Evolutionary conservation across 2,329 filamentous ascomycete genomes (phyloP).

Genomic region (Pseudogymnoascus sp.): DNA sequence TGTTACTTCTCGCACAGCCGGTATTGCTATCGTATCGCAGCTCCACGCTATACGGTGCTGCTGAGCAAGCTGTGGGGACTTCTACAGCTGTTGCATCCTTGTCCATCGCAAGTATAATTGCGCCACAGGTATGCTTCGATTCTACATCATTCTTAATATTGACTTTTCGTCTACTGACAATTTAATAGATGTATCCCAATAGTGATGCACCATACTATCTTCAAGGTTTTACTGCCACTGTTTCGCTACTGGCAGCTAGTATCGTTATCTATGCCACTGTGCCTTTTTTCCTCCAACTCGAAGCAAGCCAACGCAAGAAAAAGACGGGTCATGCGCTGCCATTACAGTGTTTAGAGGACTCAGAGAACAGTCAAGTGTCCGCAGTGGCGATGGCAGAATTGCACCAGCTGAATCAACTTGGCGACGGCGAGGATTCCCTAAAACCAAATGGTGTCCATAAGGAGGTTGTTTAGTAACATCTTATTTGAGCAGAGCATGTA

Average conservation of each 20-base stretch:
- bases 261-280: constrained; percentile 13
- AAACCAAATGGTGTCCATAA: background rate
- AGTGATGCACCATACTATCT: constrained; percentile 13
- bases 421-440: background rate
- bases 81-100: constrained; percentile 4
- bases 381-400: constrained; percentile 1
- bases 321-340: constrained; percentile 10
- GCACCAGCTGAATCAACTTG: constrained; percentile 10
- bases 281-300: constrained; percentile 3
- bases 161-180: background rate
- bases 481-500: background rate
- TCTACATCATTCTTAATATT: background rate
- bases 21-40: constrained; percentile 8
- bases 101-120: background rate
- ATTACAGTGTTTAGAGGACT: constrained; percentile 2
- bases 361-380: constrained; percentile 13
- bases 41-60: constrained; percentile 4
- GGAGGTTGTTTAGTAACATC: background rate
- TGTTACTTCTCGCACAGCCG: constrained; percentile 16
- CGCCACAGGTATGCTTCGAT: constrained; percentile 14
- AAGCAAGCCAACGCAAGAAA: constrained; percentile 6
- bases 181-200: constrained; percentile 7
- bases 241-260: constrained; percentile 15
- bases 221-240: constrained; percentile 18
- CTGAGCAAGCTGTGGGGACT: constrained; percentile 9